A percentile compares a stretch with the other conserved stretches of the same genome.
phyloP scores from a whole-genome alignment of 139 green algal genomes.

The Helicosporidium sp. region DNA sequence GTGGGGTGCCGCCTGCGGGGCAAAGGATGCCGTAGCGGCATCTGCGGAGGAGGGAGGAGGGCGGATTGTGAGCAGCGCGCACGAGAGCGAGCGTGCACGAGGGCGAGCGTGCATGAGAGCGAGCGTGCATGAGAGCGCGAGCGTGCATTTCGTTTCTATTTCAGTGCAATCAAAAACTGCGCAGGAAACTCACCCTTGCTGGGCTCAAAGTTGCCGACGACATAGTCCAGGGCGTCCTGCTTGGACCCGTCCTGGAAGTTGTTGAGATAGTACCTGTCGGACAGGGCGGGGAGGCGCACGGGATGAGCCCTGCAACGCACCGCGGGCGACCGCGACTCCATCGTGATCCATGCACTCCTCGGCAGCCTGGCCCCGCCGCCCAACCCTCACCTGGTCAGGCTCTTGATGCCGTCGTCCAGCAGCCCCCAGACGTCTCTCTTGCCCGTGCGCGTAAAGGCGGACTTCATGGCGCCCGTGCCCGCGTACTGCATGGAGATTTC shows the following conservation, averaged over 20 bases:
- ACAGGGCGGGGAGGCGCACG: background rate
- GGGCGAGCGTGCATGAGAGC: background rate
- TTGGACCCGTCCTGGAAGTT: constrained; percentile 72
- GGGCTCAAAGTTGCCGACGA: constrained; percentile 35
- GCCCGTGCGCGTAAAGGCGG: constrained; percentile 70
- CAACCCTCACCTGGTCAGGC: constrained; percentile 15
- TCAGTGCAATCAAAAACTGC: background rate
- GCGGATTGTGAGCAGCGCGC: constrained; percentile 13
- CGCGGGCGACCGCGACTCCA: background rate
- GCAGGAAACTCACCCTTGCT: constrained; percentile 1
- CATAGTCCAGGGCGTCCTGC: constrained; percentile 67
- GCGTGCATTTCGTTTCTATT: background rate
- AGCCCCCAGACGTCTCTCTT: constrained; percentile 56
- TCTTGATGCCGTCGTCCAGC: constrained; percentile 66
- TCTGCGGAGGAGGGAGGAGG: constrained; percentile 16
- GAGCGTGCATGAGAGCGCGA: background rate
- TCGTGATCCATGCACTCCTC: too few species aligned
- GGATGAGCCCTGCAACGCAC: background rate
- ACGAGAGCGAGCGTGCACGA: background rate
- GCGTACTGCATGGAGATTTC: constrained; percentile 65
- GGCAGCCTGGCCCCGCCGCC: too few species aligned
- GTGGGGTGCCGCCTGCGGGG: too few species aligned
- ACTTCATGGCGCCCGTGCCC: constrained; percentile 67
- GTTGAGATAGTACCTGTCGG: constrained; percentile 66
- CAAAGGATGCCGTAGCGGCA: too few species aligned